phyloP scores from a whole-genome alignment of 192 early-diverging fungal genomes.

The Backusella parvicylindrica region DNA sequence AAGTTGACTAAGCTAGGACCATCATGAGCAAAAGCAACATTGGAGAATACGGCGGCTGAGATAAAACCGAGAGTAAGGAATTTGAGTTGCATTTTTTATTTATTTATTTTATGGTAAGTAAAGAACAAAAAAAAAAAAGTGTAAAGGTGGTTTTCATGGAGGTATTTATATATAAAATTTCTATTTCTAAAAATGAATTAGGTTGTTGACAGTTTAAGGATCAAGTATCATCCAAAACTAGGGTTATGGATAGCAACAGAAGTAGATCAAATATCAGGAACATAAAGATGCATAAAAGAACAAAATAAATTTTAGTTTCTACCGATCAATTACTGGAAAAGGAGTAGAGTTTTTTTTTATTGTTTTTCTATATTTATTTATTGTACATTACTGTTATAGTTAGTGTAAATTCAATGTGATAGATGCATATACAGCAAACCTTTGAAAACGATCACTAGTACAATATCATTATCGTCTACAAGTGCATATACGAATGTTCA shows the following conservation, averaged over 20 bases:
- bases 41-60: background rate
- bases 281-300: background rate
- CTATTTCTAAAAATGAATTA: background rate
- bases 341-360: background rate
- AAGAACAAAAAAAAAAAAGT: constrained; percentile 1
- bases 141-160: background rate
- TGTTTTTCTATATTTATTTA: background rate
- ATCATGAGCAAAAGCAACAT: background rate
- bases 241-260: background rate
- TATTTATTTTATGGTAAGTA: background rate
- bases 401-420: background rate
- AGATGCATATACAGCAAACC: background rate
- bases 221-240: background rate
- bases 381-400: background rate
- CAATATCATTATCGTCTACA: background rate
- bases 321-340: background rate
- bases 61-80: background rate
- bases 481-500: background rate
- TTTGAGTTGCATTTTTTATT: background rate
- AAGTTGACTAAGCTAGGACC: background rate
- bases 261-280: background rate
- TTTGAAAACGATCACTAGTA: background rate
- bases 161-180: background rate
- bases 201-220: background rate
- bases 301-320: background rate